Conservation (phyloP, 495 filamentous ascomycete genomes). For the Neurospora sp. region DNA sequence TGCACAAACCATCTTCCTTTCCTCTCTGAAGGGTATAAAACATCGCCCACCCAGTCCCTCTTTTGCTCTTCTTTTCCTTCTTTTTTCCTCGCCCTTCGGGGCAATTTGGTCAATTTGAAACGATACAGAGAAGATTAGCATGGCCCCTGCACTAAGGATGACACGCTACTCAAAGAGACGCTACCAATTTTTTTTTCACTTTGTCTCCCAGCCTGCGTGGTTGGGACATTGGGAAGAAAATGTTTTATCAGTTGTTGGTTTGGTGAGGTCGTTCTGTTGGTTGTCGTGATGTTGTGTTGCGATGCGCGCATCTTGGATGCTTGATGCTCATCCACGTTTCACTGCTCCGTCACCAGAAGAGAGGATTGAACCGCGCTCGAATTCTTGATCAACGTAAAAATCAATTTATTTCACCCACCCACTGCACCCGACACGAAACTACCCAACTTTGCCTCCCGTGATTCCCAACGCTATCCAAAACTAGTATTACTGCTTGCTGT, state of each 20-base stretch:
- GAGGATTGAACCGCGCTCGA: not conserved
- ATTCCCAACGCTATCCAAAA: not conserved
- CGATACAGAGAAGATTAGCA: slow-evolving; percentile 89
- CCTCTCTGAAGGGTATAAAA: not conserved
- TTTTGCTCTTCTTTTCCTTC: slow-evolving; percentile 3
- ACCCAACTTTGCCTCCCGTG: not conserved
- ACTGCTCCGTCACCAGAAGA: not conserved
- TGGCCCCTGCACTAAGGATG: slow-evolving; percentile 99
- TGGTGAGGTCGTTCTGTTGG: not conserved
- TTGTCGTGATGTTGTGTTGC: not conserved
- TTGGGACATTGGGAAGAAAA: not conserved
- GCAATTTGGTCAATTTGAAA: slow-evolving; percentile 32
- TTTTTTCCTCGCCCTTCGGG: slow-evolving; percentile 21
- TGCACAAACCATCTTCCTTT: not conserved
- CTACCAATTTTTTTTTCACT: slow-evolving; percentile 56
- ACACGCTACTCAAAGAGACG: slow-evolving; percentile 99
- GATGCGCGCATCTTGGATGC: not conserved
- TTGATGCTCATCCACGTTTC: not conserved
- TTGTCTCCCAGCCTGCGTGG: not conserved
- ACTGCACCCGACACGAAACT: not conserved
- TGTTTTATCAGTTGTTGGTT: not conserved
- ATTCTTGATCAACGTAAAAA: not conserved
- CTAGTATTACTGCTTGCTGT: not conserved
- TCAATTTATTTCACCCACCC: not conserved
- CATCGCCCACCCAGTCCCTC: not conserved